Conservation (phyloP, 2,329 filamentous ascomycete species). For the Colletotrichum sp. region DNA sequence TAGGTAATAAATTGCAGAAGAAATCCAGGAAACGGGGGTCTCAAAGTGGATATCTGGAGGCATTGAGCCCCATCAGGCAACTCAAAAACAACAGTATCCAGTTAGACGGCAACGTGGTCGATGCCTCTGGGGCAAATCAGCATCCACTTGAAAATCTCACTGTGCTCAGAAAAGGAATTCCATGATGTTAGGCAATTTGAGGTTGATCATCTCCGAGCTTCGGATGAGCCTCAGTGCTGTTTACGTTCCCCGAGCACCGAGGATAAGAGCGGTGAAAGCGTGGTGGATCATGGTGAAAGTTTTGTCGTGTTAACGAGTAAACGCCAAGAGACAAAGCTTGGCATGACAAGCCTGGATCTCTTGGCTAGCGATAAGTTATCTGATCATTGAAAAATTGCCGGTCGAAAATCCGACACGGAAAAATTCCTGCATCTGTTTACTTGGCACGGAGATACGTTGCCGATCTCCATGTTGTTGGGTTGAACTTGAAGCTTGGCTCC, state of each 20-base stretch:
- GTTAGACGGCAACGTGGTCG: neutral
- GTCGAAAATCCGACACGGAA: neutral
- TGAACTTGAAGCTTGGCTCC: neutral
- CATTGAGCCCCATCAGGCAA: neutral
- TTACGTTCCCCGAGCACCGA: neutral
- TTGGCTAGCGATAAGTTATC: constrained; percentile 8
- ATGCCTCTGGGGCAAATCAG: neutral
- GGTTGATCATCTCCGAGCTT: neutral
- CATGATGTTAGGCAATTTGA: neutral
- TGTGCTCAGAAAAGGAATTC: neutral
- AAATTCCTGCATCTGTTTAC: neutral
- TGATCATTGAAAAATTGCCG: neutral
- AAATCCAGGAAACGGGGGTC: neutral
- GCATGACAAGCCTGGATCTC: neutral
- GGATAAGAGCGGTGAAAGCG: neutral
- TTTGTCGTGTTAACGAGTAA: neutral
- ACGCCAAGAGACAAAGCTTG: neutral
- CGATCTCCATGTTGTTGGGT: neutral
- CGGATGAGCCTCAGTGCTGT: no score
- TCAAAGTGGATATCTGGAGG: constrained; percentile 7
- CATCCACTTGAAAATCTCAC: neutral
- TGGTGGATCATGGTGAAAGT: neutral
- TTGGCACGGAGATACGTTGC: neutral
- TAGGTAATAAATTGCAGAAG: neutral
- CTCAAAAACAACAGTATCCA: neutral